phyloP scores from a whole-genome alignment of 176 grass and related monocot species.

The Phoenix roebelenii region DNA sequence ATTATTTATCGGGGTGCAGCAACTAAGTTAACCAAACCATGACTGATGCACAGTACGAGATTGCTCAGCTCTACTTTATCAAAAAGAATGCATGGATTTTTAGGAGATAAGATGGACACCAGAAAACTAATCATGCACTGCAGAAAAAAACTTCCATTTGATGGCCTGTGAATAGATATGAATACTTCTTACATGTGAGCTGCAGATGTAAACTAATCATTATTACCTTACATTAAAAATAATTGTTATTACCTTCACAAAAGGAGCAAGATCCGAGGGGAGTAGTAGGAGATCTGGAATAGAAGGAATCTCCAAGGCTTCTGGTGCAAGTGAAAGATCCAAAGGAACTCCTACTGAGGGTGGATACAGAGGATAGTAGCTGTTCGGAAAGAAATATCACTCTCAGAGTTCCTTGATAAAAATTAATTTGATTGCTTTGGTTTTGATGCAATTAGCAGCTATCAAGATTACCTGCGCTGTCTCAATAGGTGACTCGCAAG shows the following conservation, averaged over 20 bases:
- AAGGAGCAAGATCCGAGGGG: conserved; percentile 88
- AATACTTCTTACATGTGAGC: background rate
- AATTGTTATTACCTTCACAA: conserved; percentile 57
- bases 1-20: background rate
- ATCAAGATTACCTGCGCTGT: conserved; percentile 56
- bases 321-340: conserved; percentile 68
- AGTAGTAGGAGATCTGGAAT: conserved; percentile 74
- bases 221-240: too few relatives aligned
- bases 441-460: background rate
- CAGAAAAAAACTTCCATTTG: too few relatives aligned
- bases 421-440: background rate
- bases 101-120: too few relatives aligned
- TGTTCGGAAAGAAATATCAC: conserved; percentile 14
- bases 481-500: conserved; percentile 74
- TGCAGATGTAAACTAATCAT: background rate
- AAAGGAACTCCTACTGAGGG: conserved; percentile 64
- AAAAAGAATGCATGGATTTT: too few relatives aligned
- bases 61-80: too few relatives aligned
- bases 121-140: too few relatives aligned
- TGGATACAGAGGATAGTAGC: conserved; percentile 83
- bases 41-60: too few relatives aligned
- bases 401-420: conserved; percentile 10
- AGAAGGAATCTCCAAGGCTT: conserved; percentile 55
- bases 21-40: too few relatives aligned
- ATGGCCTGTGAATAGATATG: background rate